A percentile compares a stretch with the other conserved stretches of the same genome.
phyloP scores from a whole-genome alignment of 2,329 filamentous ascomycete genomes.

The Metarhizium humberi region DNA sequence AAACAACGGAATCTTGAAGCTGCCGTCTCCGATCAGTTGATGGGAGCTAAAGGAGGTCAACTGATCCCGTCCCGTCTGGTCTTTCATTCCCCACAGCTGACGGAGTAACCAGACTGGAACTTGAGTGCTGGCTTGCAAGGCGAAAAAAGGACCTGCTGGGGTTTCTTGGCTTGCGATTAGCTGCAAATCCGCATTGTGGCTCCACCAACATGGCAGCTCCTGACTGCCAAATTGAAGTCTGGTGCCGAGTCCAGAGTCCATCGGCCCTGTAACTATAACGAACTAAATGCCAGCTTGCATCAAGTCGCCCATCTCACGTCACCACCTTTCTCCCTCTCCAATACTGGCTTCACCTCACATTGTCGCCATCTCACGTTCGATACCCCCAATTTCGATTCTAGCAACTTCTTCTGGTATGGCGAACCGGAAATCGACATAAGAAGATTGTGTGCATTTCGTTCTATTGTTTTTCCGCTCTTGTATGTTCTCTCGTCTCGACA shows the following conservation, averaged over 20 bases:
- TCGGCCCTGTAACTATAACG: background rate
- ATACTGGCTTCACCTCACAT: background rate
- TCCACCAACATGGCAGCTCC: background rate
- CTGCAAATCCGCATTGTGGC: background rate
- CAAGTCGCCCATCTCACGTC: slow-evolving; percentile 9
- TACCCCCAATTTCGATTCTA: background rate
- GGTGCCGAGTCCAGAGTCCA: background rate
- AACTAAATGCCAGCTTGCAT: slow-evolving; percentile 8
- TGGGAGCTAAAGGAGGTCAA: too few relatives aligned
- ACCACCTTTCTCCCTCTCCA: slow-evolving; percentile 1
- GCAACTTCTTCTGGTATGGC: slow-evolving; percentile 9
- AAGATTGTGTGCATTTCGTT: slow-evolving; percentile 9
- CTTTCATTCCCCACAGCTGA: background rate
- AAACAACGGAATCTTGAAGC: too few relatives aligned
- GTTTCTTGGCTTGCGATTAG: background rate
- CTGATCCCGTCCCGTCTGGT: background rate
- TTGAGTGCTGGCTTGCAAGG: background rate
- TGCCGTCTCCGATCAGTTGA: too few relatives aligned
- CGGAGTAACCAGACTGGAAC: background rate
- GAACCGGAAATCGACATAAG: slow-evolving; percentile 9
- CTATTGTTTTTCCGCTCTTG: slow-evolving; percentile 4
- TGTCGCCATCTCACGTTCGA: background rate
- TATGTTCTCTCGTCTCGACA: background rate
- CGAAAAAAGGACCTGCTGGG: too few relatives aligned
- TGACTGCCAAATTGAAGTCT: background rate